These are phyloP conservation scores for Lactifluus echinatus DNA, from an alignment of 768 basidiomycete species.

Conservation along the genomic window DNA sequence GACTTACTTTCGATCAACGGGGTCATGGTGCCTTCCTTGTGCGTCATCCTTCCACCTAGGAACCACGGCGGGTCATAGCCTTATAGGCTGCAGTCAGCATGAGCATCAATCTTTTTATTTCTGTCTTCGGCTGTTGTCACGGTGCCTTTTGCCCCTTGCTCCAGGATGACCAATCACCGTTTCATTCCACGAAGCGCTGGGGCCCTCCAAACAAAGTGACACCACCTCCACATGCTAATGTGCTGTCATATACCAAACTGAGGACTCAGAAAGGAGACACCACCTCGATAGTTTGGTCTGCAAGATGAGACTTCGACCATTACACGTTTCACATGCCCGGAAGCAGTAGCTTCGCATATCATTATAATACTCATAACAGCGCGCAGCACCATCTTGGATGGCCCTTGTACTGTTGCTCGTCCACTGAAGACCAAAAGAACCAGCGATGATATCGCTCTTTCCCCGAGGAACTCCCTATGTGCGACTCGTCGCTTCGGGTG, in stretches of 20 bases:
- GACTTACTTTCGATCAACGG: not conserved
- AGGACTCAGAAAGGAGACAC: not conserved
- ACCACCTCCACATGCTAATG: not conserved
- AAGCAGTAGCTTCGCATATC: not conserved
- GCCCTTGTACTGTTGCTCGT: not conserved
- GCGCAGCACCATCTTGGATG: not conserved
- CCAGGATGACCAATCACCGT: not conserved
- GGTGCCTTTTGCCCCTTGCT: not conserved
- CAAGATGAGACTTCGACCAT: not conserved
- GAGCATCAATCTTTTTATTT: not conserved
- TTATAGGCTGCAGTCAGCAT: not conserved
- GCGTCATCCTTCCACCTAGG: not conserved
- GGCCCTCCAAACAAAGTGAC: not conserved
- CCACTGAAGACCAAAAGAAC: not conserved
- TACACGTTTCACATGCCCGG: not conserved
- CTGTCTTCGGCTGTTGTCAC: slow-evolving; percentile 1
- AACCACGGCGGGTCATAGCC: not conserved
- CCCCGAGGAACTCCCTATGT: not conserved
- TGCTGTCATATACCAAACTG: not conserved
- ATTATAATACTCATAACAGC: not conserved
- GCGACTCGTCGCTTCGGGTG: not conserved
- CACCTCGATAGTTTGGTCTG: not conserved
- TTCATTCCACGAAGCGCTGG: not conserved
- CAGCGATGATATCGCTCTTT: not conserved
- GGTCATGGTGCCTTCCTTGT: not conserved